These are phyloP conservation scores for Pharus latifolius DNA, from an alignment of 176 grass and related monocot genomes.

Conservation along the genomic window DNA sequence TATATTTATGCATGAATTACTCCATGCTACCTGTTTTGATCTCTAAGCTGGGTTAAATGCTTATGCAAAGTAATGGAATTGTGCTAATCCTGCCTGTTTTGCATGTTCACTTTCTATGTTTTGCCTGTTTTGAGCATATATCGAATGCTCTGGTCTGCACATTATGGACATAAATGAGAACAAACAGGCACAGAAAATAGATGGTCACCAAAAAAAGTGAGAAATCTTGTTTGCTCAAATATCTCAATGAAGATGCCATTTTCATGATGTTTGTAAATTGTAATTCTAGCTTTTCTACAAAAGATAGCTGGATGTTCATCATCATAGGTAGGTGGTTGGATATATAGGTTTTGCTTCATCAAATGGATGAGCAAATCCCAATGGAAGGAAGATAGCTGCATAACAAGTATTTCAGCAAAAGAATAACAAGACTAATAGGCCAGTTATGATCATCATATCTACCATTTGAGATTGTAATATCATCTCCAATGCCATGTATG, in stretches of 20 bases:
- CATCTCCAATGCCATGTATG: neutral
- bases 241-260: neutral
- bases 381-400: neutral
- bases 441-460: conserved; percentile 5
- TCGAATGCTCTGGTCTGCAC: too few relatives aligned
- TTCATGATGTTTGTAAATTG: neutral
- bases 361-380: neutral
- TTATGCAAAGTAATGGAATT: too few relatives aligned
- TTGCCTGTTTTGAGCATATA: too few relatives aligned
- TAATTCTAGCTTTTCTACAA: neutral
- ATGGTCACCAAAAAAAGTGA: neutral
- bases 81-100: too few relatives aligned
- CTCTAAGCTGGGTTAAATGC: too few relatives aligned
- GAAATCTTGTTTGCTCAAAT: neutral
- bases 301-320: conserved; percentile 3
- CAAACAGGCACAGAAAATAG: too few relatives aligned
- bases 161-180: too few relatives aligned
- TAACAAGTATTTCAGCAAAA: conserved; percentile 21
- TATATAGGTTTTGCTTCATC: neutral
- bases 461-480: conserved; percentile 2
- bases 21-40: too few relatives aligned
- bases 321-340: neutral
- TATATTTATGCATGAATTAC: too few relatives aligned
- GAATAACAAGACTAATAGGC: conserved; percentile 12
- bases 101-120: too few relatives aligned